Evolutionary conservation across 345 rosid species (phyloP).

Genomic region (Isatis tinctoria): DNA sequence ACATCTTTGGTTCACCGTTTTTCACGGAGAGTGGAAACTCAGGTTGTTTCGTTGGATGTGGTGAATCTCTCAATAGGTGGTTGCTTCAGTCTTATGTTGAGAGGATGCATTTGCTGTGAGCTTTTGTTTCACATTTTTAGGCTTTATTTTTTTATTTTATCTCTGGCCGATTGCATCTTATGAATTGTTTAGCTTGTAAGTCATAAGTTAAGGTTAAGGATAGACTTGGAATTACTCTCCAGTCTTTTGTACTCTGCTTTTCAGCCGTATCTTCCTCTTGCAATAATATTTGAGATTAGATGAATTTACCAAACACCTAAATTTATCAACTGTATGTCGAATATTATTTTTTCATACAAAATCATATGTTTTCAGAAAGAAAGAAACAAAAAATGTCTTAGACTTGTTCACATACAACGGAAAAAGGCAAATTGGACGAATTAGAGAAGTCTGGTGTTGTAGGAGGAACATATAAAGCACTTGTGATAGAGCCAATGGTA

Average conservation of each 20-base stretch:
- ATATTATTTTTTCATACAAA: background rate
- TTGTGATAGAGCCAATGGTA: constrained; percentile 72
- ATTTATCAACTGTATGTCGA: background rate
- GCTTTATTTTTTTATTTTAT: background rate
- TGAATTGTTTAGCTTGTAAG: constrained; percentile 1
- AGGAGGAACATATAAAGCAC: constrained; percentile 55
- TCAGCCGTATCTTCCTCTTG: constrained; percentile 2
- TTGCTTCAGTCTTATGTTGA: constrained; percentile 77
- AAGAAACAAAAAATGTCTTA: background rate
- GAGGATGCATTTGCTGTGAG: constrained; percentile 82
- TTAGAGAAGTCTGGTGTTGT: constrained; percentile 61
- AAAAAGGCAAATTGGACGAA: constrained; percentile 3
- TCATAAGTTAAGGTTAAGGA: constrained; percentile 16
- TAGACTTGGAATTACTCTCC: background rate
- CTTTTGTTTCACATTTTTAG: constrained; percentile 6
- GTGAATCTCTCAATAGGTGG: constrained; percentile 75
- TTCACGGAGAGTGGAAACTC: constrained; percentile 76
- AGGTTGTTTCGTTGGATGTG: constrained; percentile 86
- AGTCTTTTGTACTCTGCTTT: background rate
- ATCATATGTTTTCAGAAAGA: constrained; percentile 1
- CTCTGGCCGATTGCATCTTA: background rate
- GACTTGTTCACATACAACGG: constrained; percentile 6
- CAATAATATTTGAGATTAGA: constrained; percentile 4
- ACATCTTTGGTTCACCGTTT: constrained; percentile 75
- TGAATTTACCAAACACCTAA: background rate